Base-by-base conservation (phyloP, 257 asterid genomes). In the Agastache rugosa region DNA sequence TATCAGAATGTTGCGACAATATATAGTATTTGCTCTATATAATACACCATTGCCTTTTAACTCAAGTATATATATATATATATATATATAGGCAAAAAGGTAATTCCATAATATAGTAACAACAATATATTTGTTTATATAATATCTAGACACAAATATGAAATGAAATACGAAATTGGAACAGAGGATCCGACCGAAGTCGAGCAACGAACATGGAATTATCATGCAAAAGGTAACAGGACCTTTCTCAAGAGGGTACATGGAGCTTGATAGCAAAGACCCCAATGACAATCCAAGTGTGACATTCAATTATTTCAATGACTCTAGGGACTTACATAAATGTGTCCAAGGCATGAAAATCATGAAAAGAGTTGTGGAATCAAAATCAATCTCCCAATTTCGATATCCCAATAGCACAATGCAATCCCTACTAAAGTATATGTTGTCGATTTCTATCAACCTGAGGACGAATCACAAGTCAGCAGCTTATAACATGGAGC, bases 281-380 rank as follows among this genome's bases (percentile, higher is more conserved):
- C 94, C 96, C 2, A 74, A 73, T 2, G 92, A 82, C n/a, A 93
- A 88, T 51, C 98, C 97, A 0, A 77, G 45, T 39, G 93, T 91
- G 25, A 90, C 93, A 0, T 93, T 93, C 82, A 93, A 91, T 83
- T 93, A 93, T 58, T 93, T 88, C 81, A 55, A 82, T 55, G 92
- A 93, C 78, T 90, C 89, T 0, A 80, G 88, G 34, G 98, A 91
- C 76, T 78, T 91, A 1, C 69, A 84, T 31, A 84, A 84, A 64
- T 93, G 98, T 9, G 97, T 88, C 0, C 45, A 72, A 8, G 98
- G 97, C 53, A 77, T 91, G 81, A 79, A 85, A 47, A 70, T 82
- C 41, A 75, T 93, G 25, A 74, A 19, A 31, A 63, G 70, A 62
- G 91, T 93, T 0, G 73, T 85, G 1, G 87, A 83, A 8, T 88